Conservation (phyloP, 2,329 filamentous ascomycete genomes). For the Pseudopyricularia javanii region DNA sequence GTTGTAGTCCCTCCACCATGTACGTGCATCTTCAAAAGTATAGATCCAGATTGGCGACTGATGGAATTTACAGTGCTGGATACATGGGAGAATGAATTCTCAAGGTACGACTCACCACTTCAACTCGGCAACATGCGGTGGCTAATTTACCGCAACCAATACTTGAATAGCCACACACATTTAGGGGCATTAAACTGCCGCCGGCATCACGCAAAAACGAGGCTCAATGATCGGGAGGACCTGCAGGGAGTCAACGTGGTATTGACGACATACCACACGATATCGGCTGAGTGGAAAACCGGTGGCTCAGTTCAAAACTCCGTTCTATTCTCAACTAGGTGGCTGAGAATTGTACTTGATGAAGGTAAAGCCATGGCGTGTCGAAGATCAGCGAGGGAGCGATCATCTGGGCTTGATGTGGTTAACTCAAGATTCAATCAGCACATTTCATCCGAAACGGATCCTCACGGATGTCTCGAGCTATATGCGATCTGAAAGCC, state of each 20-base stretch:
- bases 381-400: not conserved
- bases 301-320: conserved; percentile 3
- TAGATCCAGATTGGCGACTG: not conserved
- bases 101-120: conserved; percentile 8
- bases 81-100: conserved; percentile 24
- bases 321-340: conserved; percentile 18
- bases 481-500: conserved; percentile 22
- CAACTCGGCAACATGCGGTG: not conserved
- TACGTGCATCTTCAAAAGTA: not conserved
- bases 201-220: conserved; percentile 17
- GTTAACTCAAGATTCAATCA: conserved; percentile 7
- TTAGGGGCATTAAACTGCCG: conserved; percentile 10
- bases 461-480: conserved; percentile 19
- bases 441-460: conserved; percentile 27
- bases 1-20: not conserved
- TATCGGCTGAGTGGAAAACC: conserved; percentile 20
- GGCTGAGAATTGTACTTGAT: conserved; percentile 26
- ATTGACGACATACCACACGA: conserved; percentile 27
- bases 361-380: conserved; percentile 22
- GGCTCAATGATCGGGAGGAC: conserved; percentile 6
- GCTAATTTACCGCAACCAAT: not conserved
- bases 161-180: conserved; percentile 14
- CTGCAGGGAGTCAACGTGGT: conserved; percentile 15
- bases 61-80: conserved; percentile 17
- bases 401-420: not conserved